Base-by-base conservation (phyloP, 192 early-diverging fungal genomes). In the Linnemannia elongata region DNA sequence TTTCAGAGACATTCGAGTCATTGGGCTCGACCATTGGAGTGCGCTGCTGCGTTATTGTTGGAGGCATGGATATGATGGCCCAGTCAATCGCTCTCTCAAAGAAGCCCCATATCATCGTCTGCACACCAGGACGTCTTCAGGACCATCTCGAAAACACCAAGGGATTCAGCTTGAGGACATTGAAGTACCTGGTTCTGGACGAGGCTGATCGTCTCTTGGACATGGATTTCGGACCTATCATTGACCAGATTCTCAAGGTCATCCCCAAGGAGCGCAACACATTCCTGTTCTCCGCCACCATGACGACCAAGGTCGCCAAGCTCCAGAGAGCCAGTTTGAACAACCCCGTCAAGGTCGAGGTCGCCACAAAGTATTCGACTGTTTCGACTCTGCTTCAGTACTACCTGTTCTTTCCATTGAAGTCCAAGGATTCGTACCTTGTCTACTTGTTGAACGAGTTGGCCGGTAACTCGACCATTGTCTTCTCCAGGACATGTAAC, bases 131-230 rank as follows among this genome's bases (percentile, higher is more conserved):
- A 20, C 94, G 98, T 69, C 85, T 99, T 80, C 95, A 97, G 74
- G 98, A 99, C 87, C 98, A 99, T 82, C 88, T 99, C 81, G 97
- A 99, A 88, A 99, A 99, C 90, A 99, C 98, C 24, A 99, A 99
- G 82, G 98, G 98, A 30, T 99, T 99, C 82, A 96, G 94, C 66
- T 90, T 99, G 88, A 93, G 95, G 69, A 93, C 94, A 47, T 88
- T 99, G 24, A 98, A 98, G 89, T 98, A 97, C 85, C 88, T 99
- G 89, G 91, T 99, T 52, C 93, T 98, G 94, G 97, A 97, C 78
- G 97, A 98, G 90, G 97, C 97, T 1, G 97, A 98, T 91, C 93
- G 97, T 42, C 88, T 99, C 52, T 89, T 98, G 81, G 97, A 98
- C 80, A 94, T 98, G 93, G 97, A 98, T 90, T 98, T 98, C 91